Evolutionary conservation across 345 rosid species (phyloP), one percentile per base, ranked within the genome.

Genomic region (Iberis pinnata): DNA sequence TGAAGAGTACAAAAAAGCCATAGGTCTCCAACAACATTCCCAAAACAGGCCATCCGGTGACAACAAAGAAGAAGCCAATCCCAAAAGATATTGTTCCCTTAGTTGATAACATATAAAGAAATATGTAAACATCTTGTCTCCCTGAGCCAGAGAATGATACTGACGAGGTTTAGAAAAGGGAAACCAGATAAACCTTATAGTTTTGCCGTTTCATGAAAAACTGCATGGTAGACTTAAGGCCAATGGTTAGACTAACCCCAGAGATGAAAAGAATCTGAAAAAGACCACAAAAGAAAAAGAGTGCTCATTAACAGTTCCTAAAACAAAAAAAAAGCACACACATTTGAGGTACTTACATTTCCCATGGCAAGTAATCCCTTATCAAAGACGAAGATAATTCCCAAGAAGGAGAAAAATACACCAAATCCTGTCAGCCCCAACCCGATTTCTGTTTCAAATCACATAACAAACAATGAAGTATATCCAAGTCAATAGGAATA

Each of bases 301-400:
- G 25, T 43, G 47, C 35, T 51, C 33, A 54, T 24, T 60, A 43
- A 14, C 19, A 31, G 37, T 18, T 53, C 11, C 4, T 22, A 13
- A 53, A 32, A 15, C 16, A 70, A 7, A 4, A 18, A 33, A 40
- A 54, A 35, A 43, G 15, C 18, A 20, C 3, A 27, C 6, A 39
- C 2, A 4, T 22, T 6, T 17, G 48, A 20, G 53, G 15, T 29
- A 75, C 89, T 81, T 71, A 92, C 98, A 73, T 92, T 92, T 70
- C 98, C 98, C 95, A 92, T 84, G 41, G 98, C 98, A 60, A 92
- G 88, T 56, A 92, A 69, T 60, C 96, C 98, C 83, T 88, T 83
- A 63, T 88, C 96, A 24, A 92, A 92, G 78, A 83, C 75, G 75
- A 85, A 85, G 66, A 88, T 12, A 13, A 88, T 55, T 51, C 98